These are phyloP conservation scores for Pluteus cervinus DNA, from an alignment of 768 basidiomycete genomes.

Conservation along the genomic window DNA sequence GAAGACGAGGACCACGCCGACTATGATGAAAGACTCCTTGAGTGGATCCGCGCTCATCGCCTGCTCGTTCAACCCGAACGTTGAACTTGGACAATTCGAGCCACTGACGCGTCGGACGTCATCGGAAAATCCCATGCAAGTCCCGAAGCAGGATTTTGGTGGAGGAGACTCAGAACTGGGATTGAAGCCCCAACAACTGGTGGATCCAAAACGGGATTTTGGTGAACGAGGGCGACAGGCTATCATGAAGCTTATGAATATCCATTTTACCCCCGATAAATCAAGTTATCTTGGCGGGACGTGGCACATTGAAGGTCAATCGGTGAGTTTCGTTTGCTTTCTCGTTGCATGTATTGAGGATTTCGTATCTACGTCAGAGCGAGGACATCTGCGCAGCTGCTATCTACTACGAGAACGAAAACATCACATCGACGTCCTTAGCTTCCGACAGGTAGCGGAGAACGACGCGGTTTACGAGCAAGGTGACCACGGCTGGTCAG, in stretches of 20 bases:
- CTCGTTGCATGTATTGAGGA: background rate
- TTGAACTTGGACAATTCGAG: conserved; percentile 11
- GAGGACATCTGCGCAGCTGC: conserved; percentile 21
- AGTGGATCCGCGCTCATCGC: conserved; percentile 7
- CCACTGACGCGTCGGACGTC: conserved; percentile 5
- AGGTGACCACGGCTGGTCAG: conserved; percentile 15
- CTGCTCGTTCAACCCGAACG: conserved; percentile 7
- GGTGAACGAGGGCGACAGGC: conserved; percentile 16
- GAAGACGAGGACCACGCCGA: conserved; percentile 9
- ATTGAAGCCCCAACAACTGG: conserved; percentile 4
- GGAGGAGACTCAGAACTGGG: conserved; percentile 1
- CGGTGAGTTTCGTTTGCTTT: conserved; percentile 6
- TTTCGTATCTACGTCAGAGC: conserved; percentile 11
- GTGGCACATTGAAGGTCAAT: conserved; percentile 32
- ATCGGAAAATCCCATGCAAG: no score
- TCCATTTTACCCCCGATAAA: conserved; percentile 29
- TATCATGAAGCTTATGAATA: conserved; percentile 26
- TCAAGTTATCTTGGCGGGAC: conserved; percentile 27
- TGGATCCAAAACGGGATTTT: conserved; percentile 10
- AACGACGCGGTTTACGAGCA: conserved; percentile 10
- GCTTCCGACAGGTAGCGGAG: conserved; percentile 12
- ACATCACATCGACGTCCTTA: conserved; percentile 22
- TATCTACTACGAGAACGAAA: conserved; percentile 20
- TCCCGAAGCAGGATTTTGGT: background rate
- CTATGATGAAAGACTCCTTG: conserved; percentile 5